Evolutionary conservation across 495 filamentous ascomycete genomes (phyloP), one percentile per base, ranked within the genome.

Genomic region (Penicillium flavigenum): DNA sequence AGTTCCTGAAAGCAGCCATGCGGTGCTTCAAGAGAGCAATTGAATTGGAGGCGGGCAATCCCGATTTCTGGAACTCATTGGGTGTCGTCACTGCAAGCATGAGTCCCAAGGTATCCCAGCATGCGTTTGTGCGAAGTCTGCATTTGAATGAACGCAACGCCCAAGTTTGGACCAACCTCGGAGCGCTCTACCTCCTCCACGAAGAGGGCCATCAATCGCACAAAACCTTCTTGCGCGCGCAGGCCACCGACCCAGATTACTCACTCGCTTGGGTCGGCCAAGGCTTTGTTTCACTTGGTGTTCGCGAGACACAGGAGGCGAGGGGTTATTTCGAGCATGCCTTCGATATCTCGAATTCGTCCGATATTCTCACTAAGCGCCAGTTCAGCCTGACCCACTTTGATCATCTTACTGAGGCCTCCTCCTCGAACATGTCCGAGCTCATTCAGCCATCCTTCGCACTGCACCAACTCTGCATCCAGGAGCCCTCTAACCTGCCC

Each of bases 1-100:
- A 78, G 53, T 90, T 88, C 59, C 77, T 96, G 22, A 93, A 87
- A 70, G 86, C 91, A 22, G 81, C 93, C 22, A 86, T 98, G 51
- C 83, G 88, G 27, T 95, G 92, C 70, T 99, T 99, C 83, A 99
- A 98, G 73, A 81, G 90, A 50, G 89, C 95, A 4, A 98, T 99
- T 65, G 95, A 98, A 71, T 75, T 97, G 2, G 94, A 99, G 69
- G 88, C 95, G 7, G 89, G 92, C 29, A 99, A 98, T 65, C 77
- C 92, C 0, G 94, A 99, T 63, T 99, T 98, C 71, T 99, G 94
- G 94, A 97, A 96, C 69, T 85, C 94, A 3, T 82, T 99, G 20
- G 94, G 93, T 20, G 91, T 97, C 7, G 89, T 88, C 16, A 98
- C 94, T 2, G 89, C 87, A 43, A 81, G 78, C 38, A 76, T 96